These are phyloP conservation scores for Sextonia rubra DNA, from an alignment of 164 flowering plant species.

Conservation along the genomic window DNA sequence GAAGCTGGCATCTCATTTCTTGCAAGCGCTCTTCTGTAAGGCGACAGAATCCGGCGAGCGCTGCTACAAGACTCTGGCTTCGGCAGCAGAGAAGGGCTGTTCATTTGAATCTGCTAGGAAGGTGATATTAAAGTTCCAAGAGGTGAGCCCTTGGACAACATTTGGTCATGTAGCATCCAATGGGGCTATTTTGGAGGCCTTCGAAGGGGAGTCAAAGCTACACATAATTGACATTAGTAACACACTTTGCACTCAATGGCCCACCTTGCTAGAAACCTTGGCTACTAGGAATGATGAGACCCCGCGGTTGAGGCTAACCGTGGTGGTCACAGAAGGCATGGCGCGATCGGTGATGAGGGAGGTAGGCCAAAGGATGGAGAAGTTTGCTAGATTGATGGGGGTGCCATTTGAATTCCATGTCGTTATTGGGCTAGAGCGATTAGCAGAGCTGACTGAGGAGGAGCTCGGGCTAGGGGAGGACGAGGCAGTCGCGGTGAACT, in stretches of 20 bases:
- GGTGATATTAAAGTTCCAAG: conserved; percentile 58
- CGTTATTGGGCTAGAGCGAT: conserved; percentile 25
- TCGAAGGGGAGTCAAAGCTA: conserved; percentile 59
- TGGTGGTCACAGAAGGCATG: conserved; percentile 33
- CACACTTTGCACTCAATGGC: conserved; percentile 90
- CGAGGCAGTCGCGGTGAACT: conserved; percentile 61
- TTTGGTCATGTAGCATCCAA: conserved; percentile 90
- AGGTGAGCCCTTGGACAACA: conserved; percentile 88
- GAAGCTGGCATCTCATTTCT: conserved; percentile 61
- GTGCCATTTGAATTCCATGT: conserved; percentile 69
- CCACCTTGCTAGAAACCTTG: conserved; percentile 69
- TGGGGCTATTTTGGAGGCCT: conserved; percentile 76
- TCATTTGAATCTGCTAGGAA: conserved; percentile 63
- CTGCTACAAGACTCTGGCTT: conserved; percentile 46
- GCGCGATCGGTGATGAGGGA: conserved; percentile 51
- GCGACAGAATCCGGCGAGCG: conserved; percentile 59
- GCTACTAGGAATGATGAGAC: conserved; percentile 76
- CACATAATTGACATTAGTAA: conserved; percentile 79
- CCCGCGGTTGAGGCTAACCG: conserved; percentile 61
- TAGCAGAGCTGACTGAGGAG: conserved; percentile 41
- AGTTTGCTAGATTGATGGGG: conserved; percentile 79
- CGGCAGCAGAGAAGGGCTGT: conserved; percentile 45
- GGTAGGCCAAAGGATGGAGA: conserved; percentile 67
- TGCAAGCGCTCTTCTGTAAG: conserved; percentile 67
- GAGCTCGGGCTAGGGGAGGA: conserved; percentile 38